Evolutionary conservation across 345 rosid species (phyloP), one percentile per base, ranked within the genome.

Genomic region (Sonneratia alba): DNA sequence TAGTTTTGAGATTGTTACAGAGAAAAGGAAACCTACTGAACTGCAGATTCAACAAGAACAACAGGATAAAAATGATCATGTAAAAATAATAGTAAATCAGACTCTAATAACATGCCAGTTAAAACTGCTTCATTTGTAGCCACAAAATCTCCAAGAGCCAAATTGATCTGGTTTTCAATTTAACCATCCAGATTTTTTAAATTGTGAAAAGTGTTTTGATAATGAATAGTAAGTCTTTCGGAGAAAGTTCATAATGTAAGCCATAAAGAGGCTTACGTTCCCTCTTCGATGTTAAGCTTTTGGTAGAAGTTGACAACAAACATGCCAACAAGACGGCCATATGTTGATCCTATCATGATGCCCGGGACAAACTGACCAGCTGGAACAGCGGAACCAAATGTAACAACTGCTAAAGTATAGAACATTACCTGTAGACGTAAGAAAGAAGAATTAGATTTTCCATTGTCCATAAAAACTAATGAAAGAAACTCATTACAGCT

Each of bases 301-400:
- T 81, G 83, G 87, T 95, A 95, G 73, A 88, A 91, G 32, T 85
- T 90, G 76, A 95, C 92, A 47, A 89, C 97, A 80, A 92, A 85
- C 95, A 95, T 89, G 81, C 98, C 99, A 75, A 95, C 96, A 77
- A 95, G 89, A 67, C 99, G 98, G 73, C 99, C 99, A 77, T 95
- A 95, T 51, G 98, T 92, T 70, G 99, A 92, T 65, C 99, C 99
- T 76, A 95, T 95, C 97, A 95, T 87, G 80, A 95, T 95, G 76
- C 97, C 97, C 73, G 99, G 99, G 80, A 95, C 87, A 86, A 95
- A 95, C 78, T 92, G 99, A 51, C 99, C 99, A 67, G 98, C 97
- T 64, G 99, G 99, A 81, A 95, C 97, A 82, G 99, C 99, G 47
- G 91, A 81, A 68, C 99, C 99, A 84, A 86, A 95, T 73, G 99